Conservation (phyloP, 306 rosid species). For the Begonia fuchsioides region DNA sequence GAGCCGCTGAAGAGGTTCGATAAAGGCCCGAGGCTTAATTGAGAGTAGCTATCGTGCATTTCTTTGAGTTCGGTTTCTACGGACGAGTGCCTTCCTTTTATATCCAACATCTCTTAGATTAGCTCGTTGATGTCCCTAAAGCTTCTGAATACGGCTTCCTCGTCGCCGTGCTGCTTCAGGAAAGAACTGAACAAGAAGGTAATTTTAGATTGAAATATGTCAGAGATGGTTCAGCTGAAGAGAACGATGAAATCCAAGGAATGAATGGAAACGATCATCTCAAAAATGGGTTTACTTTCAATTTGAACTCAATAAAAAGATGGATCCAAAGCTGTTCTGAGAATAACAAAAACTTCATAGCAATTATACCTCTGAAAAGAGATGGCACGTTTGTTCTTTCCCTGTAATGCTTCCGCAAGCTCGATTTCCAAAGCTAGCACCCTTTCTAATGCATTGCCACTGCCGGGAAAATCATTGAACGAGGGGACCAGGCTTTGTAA, state of each 20-base stretch:
- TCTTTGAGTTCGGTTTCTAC: slow-evolving; percentile 82
- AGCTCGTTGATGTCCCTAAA: slow-evolving; percentile 93
- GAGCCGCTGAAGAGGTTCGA: slow-evolving; percentile 25
- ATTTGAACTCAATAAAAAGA: no score
- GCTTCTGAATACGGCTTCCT: slow-evolving; percentile 87
- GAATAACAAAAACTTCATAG: no score
- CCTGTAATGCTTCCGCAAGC: slow-evolving; percentile 78
- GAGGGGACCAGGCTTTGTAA: slow-evolving; percentile 58
- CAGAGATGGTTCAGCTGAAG: no score
- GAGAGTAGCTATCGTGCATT: slow-evolving; percentile 95
- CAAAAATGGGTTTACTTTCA: no score
- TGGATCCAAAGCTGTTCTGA: no score
- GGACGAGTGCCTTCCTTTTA: slow-evolving; percentile 53
- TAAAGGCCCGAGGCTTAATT: slow-evolving; percentile 49
- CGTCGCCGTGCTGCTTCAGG: slow-evolving; percentile 76
- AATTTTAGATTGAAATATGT: no score
- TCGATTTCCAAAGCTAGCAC: slow-evolving; percentile 92
- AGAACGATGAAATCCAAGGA: no score
- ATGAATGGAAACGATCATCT: no score
- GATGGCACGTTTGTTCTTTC: slow-evolving; percentile 52
- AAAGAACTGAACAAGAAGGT: slow-evolving; percentile 44
- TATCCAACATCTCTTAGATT: slow-evolving; percentile 82
- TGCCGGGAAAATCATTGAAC: slow-evolving; percentile 39
- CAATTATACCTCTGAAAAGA: slow-evolving; percentile 73
- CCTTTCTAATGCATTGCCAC: slow-evolving; percentile 85